These are phyloP conservation scores for Daldinia sp. DNA, from an alignment of 2,329 filamentous ascomycete species.

Conservation along the genomic window DNA sequence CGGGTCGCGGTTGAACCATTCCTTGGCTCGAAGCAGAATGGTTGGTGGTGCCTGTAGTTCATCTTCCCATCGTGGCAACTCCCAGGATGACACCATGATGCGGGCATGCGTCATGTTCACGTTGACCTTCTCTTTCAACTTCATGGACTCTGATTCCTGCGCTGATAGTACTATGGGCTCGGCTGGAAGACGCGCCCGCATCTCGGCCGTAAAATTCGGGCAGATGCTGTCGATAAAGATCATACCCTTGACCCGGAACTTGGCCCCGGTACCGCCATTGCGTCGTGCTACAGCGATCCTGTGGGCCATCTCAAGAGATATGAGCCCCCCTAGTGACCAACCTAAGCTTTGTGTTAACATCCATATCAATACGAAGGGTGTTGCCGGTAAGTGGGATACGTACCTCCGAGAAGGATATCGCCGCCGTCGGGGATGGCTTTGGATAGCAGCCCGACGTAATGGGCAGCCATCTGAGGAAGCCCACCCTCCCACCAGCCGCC, in stretches of 20 bases:
- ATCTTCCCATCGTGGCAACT: constrained; percentile 37
- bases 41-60: constrained; percentile 48
- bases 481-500: constrained; percentile 60
- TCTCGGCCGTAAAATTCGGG: constrained; percentile 40
- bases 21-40: constrained; percentile 56
- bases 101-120: constrained; percentile 47
- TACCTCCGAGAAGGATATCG: constrained; percentile 59
- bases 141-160: constrained; percentile 44
- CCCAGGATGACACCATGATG: constrained; percentile 44
- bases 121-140: constrained; percentile 44
- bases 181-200: constrained; percentile 31
- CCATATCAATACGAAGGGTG: not conserved
- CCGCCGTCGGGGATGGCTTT: constrained; percentile 48
- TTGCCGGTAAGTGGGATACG: constrained; percentile 9
- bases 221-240: constrained; percentile 62
- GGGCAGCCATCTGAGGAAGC: constrained; percentile 61
- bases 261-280: constrained; percentile 7
- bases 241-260: constrained; percentile 57
- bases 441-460: constrained; percentile 59
- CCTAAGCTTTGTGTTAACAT: constrained; percentile 40
- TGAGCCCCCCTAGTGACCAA: constrained; percentile 63
- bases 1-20: constrained; percentile 48
- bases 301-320: constrained; percentile 60
- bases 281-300: constrained; percentile 50
- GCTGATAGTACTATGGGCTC: constrained; percentile 42